Evolutionary conservation across 306 rosid genomes (phyloP).

Genomic region (Cucumis sativus): Cucumber_9930_V3 NC_026656.2:5047501-5048000

Average conservation of each 20-base stretch:
- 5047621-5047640: too few species aligned
- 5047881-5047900: neutral
- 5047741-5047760: neutral
- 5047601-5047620: too few species aligned
- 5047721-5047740: neutral
- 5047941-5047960: neutral
- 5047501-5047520: neutral
- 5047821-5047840: neutral
- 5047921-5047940: neutral
- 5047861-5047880: neutral
- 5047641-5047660: too few species aligned
- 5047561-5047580: too few species aligned
- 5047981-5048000: neutral
- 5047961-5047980: neutral
- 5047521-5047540: too few species aligned
- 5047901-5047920: neutral
- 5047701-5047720: too few species aligned
- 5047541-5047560: too few species aligned
- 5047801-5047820: neutral
- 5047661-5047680: too few species aligned
- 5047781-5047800: neutral
- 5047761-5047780: neutral
- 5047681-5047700: too few species aligned
- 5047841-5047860: neutral
- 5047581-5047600: too few species aligned